Evolutionary conservation across 306 rosid genomes (phyloP).

Genomic region (Vigna unguiculata): DNA sequence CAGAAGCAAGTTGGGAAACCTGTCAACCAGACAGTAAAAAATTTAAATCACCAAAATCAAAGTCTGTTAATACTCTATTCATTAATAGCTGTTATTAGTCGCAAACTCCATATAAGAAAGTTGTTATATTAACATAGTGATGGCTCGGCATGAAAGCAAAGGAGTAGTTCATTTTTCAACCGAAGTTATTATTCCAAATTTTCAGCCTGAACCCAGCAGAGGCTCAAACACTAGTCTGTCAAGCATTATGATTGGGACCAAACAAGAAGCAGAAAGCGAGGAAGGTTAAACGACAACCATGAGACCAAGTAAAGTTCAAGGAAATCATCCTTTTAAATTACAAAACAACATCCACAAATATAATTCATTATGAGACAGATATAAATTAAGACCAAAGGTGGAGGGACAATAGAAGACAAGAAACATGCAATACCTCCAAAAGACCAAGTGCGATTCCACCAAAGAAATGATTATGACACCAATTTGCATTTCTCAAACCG

Average conservation of each 20-base stretch:
- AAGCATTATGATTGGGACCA: not conserved
- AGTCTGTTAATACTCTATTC: not conserved
- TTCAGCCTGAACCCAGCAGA: not conserved
- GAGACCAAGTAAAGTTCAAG: not conserved
- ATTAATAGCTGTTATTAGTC: not conserved
- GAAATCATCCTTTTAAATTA: not conserved
- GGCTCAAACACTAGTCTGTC: not conserved
- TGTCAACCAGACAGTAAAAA: constrained; percentile 46
- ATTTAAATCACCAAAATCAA: constrained; percentile 5
- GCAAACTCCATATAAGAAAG: not conserved
- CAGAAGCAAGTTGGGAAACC: constrained; percentile 78
- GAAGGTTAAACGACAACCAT: not conserved
- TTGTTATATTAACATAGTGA: not conserved
- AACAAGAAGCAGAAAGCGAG: not conserved
- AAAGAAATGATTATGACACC: not conserved
- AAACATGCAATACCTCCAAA: not conserved
- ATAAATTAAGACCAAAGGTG: not conserved
- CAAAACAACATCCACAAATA: not conserved
- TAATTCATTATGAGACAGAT: not conserved
- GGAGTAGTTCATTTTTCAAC: not conserved
- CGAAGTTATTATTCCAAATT: not conserved
- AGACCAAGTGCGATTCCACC: not conserved
- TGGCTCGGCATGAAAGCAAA: not conserved
- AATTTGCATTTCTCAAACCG: no score
- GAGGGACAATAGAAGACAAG: not conserved